Percentiles rank a stretch among this genome's conserved stretches.
phyloP scores from a whole-genome alignment of 176 grass and related monocot genomes.

The Puya raimondii region DNA sequence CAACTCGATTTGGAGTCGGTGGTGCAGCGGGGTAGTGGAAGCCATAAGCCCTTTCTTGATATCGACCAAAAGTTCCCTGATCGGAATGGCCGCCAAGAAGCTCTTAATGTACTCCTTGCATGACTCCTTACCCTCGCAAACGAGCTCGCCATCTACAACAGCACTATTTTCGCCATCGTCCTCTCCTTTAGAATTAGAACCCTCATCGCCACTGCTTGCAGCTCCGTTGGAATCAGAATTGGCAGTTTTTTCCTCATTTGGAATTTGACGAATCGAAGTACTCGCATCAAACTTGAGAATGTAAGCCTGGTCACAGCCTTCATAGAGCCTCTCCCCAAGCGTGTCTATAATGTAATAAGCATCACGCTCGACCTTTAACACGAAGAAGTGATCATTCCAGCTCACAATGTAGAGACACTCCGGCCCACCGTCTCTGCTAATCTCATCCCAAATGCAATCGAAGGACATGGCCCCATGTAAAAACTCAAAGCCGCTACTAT shows the following conservation, averaged over 20 bases:
- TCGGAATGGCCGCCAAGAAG: constrained; percentile 87
- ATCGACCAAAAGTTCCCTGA: constrained; percentile 77
- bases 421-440: constrained; percentile 33
- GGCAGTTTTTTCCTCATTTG: constrained; percentile 28
- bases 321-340: constrained; percentile 81
- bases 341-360: constrained; percentile 85
- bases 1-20: constrained; percentile 90
- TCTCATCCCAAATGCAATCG: constrained; percentile 92
- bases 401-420: constrained; percentile 74
- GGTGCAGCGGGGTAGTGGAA: constrained; percentile 44
- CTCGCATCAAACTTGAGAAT: constrained; percentile 82
- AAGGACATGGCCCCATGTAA: constrained; percentile 86
- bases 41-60: constrained; percentile 81
- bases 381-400: constrained; percentile 94
- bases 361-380: constrained; percentile 63
- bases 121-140: constrained; percentile 62
- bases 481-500: constrained; percentile 56
- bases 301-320: constrained; percentile 79
- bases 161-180: constrained; percentile 28
- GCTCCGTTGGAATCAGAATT: constrained; percentile 17
- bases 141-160: constrained; percentile 26
- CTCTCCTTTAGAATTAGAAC: not conserved
- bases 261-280: constrained; percentile 53
- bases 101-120: constrained; percentile 97
- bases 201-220: constrained; percentile 18